phyloP scores from a whole-genome alignment of 257 asterid genomes.

The Plantago elongata region DNA sequence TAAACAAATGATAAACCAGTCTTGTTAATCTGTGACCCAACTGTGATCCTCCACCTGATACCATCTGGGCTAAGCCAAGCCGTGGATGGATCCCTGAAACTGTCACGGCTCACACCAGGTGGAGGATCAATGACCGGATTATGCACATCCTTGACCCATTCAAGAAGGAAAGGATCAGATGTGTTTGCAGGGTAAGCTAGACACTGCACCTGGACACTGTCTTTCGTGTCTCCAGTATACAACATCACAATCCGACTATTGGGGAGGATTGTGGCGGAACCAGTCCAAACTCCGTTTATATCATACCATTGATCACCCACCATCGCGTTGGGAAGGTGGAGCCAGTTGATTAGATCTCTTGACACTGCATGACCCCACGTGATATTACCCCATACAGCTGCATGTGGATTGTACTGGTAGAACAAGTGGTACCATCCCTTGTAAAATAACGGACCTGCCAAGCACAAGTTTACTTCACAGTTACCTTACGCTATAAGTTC shows the following conservation, averaged over 20 bases:
- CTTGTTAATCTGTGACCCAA: conserved; percentile 54
- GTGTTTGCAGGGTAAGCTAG: conserved; percentile 48
- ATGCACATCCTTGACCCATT: conserved; percentile 42
- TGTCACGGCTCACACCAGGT: conserved; percentile 34
- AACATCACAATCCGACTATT: background rate
- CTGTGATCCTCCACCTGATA: conserved; percentile 35
- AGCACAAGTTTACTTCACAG: background rate
- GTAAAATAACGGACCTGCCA: conserved; percentile 20
- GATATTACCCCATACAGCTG: conserved; percentile 24
- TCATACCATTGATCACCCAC: conserved; percentile 20
- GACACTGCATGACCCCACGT: conserved; percentile 24
- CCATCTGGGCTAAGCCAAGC: conserved; percentile 48
- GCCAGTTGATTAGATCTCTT: conserved; percentile 23
- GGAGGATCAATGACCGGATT: conserved; percentile 58
- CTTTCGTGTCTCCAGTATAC: conserved; percentile 3
- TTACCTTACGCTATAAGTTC: background rate
- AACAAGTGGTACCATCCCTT: conserved; percentile 28
- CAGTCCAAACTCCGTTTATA: conserved; percentile 26
- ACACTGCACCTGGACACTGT: conserved; percentile 45
- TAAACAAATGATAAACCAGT: conserved; percentile 66
- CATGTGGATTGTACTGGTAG: conserved; percentile 25
- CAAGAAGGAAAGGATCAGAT: conserved; percentile 54
- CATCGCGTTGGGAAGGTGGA: conserved; percentile 21
- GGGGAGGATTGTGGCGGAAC: conserved; percentile 21
- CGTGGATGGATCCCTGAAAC: conserved; percentile 54